phyloP scores from a whole-genome alignment of 805 yeast genomes.

The Nakazawaea peltata region DNA sequence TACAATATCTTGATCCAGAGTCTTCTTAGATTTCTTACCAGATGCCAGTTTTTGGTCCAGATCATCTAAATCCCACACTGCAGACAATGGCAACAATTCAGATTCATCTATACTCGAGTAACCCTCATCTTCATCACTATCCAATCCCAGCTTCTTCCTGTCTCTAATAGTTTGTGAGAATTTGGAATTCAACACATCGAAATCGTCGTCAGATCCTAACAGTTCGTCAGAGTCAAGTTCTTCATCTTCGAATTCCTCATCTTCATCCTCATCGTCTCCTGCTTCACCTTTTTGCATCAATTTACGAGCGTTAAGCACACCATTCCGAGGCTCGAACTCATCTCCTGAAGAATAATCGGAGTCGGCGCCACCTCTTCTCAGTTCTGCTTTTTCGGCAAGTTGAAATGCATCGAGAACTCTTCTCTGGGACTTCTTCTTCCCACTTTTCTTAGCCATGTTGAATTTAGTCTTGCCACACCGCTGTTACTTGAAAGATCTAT shows the following conservation, averaged over 20 bases:
- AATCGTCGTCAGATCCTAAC: slow-evolving; percentile 71
- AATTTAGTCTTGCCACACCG: too few species aligned
- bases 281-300: slow-evolving; percentile 8
- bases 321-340: slow-evolving; percentile 13
- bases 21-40: slow-evolving; percentile 15
- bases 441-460: slow-evolving; percentile 4
- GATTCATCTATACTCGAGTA: slow-evolving; percentile 71
- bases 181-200: slow-evolving; percentile 52
- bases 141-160: slow-evolving; percentile 29
- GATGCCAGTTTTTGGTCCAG: slow-evolving; percentile 25
- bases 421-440: slow-evolving; percentile 13
- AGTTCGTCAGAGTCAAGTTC: slow-evolving; percentile 71
- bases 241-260: slow-evolving; percentile 26
- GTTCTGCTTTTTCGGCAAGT: slow-evolving; percentile 16
- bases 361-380: slow-evolving; percentile 5
- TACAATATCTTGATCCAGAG: slow-evolving; percentile 20
- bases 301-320: slow-evolving; percentile 27
- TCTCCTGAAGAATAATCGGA: slow-evolving; percentile 12
- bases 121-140: slow-evolving; percentile 43
- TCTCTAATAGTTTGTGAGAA: slow-evolving; percentile 66
- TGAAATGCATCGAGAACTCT: slow-evolving; percentile 20
- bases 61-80: slow-evolving; percentile 82
- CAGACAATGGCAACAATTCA: slow-evolving; percentile 71
- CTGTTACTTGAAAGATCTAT: too few species aligned
- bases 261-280: slow-evolving; percentile 18